These are phyloP conservation scores for Ampelocalamus luodianensis DNA, from an alignment of 176 grass and related monocot species.

Conservation along the genomic window DNA sequence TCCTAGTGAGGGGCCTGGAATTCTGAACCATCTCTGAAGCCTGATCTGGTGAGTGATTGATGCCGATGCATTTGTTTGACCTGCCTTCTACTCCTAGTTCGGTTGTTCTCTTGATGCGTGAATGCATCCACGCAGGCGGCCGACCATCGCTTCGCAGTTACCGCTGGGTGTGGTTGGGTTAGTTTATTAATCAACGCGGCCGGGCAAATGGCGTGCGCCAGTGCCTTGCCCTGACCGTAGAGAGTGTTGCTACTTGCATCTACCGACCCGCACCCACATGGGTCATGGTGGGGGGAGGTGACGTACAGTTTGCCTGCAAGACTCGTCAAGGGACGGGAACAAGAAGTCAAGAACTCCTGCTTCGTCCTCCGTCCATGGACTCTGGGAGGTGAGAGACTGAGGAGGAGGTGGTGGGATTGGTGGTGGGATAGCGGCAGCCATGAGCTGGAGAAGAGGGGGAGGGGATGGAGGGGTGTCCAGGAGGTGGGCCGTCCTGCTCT, in stretches of 20 bases:
- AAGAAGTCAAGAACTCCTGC: background rate
- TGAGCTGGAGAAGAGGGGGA: constrained; percentile 57
- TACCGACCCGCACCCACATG: constrained; percentile 7
- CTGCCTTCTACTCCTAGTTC: background rate
- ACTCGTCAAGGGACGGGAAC: background rate
- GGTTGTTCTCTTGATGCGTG: constrained; percentile 6
- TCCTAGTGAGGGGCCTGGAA: background rate
- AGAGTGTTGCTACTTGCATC: background rate
- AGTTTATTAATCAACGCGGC: background rate
- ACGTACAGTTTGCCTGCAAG: constrained; percentile 17
- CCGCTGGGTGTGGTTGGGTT: background rate
- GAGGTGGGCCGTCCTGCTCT: constrained; percentile 82
- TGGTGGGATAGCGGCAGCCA: background rate
- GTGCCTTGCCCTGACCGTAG: background rate
- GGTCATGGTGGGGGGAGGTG: constrained; percentile 24
- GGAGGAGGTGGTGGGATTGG: background rate
- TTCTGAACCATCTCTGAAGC: background rate
- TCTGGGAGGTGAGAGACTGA: background rate
- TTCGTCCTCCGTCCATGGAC: background rate
- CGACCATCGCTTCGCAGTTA: background rate
- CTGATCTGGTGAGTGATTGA: background rate
- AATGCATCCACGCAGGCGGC: background rate
- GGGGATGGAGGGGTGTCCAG: constrained; percentile 59
- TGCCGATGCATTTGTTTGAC: background rate
- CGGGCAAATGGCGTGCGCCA: constrained; percentile 21